Percentiles rank a stretch among this genome's conserved stretches.
These are phyloP conservation scores for Calocybe cyanea DNA, from an alignment of 768 basidiomycete genomes.

Conservation along the genomic window DNA sequence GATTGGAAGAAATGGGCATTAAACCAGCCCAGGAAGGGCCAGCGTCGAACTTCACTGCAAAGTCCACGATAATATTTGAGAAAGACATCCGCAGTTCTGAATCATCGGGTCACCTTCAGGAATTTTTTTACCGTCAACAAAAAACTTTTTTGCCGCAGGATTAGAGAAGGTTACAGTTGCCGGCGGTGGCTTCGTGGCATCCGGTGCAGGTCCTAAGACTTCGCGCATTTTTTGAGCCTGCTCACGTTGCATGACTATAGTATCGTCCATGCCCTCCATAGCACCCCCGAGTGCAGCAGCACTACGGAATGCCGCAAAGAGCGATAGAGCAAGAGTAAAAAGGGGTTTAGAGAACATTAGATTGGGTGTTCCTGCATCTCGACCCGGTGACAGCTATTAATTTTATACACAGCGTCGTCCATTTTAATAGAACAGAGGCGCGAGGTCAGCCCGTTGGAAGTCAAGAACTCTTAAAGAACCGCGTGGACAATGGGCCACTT, in stretches of 20 bases:
- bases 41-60: slow-evolving; percentile 56
- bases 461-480: slow-evolving; percentile 2
- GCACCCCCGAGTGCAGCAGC: slow-evolving; percentile 25
- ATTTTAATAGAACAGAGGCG: slow-evolving; percentile 12
- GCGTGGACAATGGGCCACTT: neutral
- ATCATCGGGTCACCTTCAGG: slow-evolving; percentile 32
- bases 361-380: neutral
- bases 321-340: slow-evolving; percentile 11
- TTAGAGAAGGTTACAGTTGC: slow-evolving; percentile 56
- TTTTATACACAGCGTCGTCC: neutral
- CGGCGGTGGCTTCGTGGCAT: slow-evolving; percentile 14
- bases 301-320: slow-evolving; percentile 15
- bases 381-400: neutral
- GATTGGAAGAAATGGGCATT: slow-evolving; percentile 55
- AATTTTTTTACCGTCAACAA: slow-evolving; percentile 44
- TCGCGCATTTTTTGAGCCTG: slow-evolving; percentile 36
- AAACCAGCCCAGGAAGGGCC: slow-evolving; percentile 69
- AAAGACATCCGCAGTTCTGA: slow-evolving; percentile 12
- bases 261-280: slow-evolving; percentile 36
- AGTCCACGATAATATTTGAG: slow-evolving; percentile 8
- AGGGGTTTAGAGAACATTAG: slow-evolving; percentile 2
- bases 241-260: slow-evolving; percentile 44
- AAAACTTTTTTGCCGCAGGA: slow-evolving; percentile 49
- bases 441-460: slow-evolving; percentile 7
- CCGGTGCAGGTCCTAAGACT: slow-evolving; percentile 30